Percentiles rank a stretch among this genome's conserved stretches.
phyloP scores from a whole-genome alignment of 495 filamentous ascomycete genomes.

The Collariella sp. region DNA sequence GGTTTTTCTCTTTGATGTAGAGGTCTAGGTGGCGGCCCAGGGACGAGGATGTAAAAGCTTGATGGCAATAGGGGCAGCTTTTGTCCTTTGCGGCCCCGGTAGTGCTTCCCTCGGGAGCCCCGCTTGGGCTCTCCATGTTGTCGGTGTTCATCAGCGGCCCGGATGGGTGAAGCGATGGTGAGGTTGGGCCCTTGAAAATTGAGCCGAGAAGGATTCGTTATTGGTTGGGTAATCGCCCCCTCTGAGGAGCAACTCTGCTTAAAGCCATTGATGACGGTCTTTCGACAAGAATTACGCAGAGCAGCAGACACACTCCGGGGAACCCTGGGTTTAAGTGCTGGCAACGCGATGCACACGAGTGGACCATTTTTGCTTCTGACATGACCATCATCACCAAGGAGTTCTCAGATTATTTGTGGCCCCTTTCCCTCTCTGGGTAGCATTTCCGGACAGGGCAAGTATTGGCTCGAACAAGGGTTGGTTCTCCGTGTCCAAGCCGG shows the following conservation, averaged over 20 bases:
- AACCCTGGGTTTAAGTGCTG: not conserved
- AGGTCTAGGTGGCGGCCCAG: constrained; percentile 88
- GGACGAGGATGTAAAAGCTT: constrained; percentile 83
- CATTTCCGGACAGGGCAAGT: constrained; percentile 5
- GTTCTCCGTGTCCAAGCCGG: not conserved
- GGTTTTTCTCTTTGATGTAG: constrained; percentile 82
- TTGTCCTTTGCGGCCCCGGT: constrained; percentile 59
- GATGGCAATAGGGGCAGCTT: constrained; percentile 74
- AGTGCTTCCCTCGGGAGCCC: constrained; percentile 21
- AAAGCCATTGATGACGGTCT: not conserved
- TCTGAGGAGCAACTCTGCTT: constrained; percentile 10
- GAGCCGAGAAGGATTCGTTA: not conserved
- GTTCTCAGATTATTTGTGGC: not conserved
- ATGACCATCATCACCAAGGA: constrained; percentile 2
- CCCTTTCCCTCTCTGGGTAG: constrained; percentile 4
- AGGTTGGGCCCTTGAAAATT: not conserved
- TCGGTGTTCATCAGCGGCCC: not conserved
- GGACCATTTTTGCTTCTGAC: constrained; percentile 10
- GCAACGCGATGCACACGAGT: not conserved
- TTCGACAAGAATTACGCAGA: not conserved
- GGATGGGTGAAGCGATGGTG: not conserved
- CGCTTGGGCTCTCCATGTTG: constrained; percentile 18
- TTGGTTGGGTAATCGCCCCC: constrained; percentile 13
- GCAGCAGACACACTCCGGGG: not conserved
- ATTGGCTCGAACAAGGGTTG: not conserved